Conservation (phyloP, 345 rosid species). For the Combretum micranthum region DNA sequence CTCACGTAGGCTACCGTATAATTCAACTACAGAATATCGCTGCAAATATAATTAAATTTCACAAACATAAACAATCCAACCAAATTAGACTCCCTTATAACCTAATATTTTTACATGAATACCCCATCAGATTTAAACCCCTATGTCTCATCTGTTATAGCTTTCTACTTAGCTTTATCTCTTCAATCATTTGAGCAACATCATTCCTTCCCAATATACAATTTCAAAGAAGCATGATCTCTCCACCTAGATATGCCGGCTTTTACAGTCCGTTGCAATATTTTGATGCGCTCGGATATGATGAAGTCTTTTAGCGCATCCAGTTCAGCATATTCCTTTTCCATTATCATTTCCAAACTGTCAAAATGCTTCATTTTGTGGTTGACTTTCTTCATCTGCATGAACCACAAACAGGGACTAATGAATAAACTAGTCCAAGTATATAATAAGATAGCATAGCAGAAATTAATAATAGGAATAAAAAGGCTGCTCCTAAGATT, state of each 20-base stretch:
- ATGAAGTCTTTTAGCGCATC: conserved; percentile 41
- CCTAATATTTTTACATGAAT: too few species aligned
- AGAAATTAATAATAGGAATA: neutral
- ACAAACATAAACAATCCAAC: too few species aligned
- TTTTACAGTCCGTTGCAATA: conserved; percentile 35
- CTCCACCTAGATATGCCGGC: conserved; percentile 49
- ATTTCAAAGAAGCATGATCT: conserved; percentile 36
- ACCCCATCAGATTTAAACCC: too few species aligned
- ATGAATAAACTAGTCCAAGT: neutral
- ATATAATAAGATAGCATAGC: neutral
- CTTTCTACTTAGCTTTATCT: too few species aligned
- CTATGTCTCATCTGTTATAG: too few species aligned
- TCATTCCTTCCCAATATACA: too few species aligned
- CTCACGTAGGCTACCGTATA: too few species aligned
- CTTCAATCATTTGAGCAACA: too few species aligned
- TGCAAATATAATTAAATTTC: too few species aligned
- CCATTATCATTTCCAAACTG: conserved; percentile 69
- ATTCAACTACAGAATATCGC: too few species aligned
- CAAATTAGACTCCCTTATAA: too few species aligned
- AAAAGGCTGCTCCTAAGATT: neutral
- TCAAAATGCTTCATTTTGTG: conserved; percentile 60
- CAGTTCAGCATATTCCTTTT: conserved; percentile 50
- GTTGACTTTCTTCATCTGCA: conserved; percentile 68
- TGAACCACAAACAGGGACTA: conserved; percentile 5
- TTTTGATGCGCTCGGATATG: conserved; percentile 34